Conservation (phyloP, 2,329 filamentous ascomycete genomes). For the Fusarium sp. region DNA sequence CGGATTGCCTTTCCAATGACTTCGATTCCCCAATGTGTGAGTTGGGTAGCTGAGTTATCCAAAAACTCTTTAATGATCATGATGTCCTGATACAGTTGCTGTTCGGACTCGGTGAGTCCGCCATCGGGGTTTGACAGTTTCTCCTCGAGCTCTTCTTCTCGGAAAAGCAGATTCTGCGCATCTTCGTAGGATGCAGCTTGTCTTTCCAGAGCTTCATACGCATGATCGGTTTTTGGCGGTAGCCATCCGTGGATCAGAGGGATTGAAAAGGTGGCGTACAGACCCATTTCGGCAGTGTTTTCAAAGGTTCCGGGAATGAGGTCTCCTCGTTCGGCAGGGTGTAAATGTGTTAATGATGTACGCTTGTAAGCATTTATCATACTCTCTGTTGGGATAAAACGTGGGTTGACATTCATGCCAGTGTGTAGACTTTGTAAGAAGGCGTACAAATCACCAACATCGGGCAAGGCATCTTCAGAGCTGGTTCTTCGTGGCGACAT, state of each 20-base stretch:
- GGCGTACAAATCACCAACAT: slow-evolving; percentile 87
- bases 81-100: slow-evolving; percentile 86
- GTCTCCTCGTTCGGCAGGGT: slow-evolving; percentile 65
- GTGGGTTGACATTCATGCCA: slow-evolving; percentile 98
- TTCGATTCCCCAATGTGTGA: slow-evolving; percentile 86
- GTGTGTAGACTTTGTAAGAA: slow-evolving; percentile 93
- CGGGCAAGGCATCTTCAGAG: slow-evolving; percentile 77
- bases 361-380: slow-evolving; percentile 64
- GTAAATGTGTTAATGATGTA: slow-evolving; percentile 67
- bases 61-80: slow-evolving; percentile 87
- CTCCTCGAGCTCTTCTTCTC: slow-evolving; percentile 88
- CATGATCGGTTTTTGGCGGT: slow-evolving; percentile 76
- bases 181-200: slow-evolving; percentile 91
- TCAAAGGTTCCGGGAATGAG: slow-evolving; percentile 82
- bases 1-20: slow-evolving; percentile 79
- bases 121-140: slow-evolving; percentile 68
- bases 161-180: slow-evolving; percentile 88
- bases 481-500: slow-evolving; percentile 81
- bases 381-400: slow-evolving; percentile 77
- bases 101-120: slow-evolving; percentile 80
- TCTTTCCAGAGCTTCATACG: slow-evolving; percentile 78
- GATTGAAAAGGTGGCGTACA: slow-evolving; percentile 91
- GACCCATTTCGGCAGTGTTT: slow-evolving; percentile 86
- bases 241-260: slow-evolving; percentile 96
- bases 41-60: slow-evolving; percentile 84